Evolutionary conservation across 306 rosid species (phyloP).

Genomic region (Cucurbita moschata): DNA sequence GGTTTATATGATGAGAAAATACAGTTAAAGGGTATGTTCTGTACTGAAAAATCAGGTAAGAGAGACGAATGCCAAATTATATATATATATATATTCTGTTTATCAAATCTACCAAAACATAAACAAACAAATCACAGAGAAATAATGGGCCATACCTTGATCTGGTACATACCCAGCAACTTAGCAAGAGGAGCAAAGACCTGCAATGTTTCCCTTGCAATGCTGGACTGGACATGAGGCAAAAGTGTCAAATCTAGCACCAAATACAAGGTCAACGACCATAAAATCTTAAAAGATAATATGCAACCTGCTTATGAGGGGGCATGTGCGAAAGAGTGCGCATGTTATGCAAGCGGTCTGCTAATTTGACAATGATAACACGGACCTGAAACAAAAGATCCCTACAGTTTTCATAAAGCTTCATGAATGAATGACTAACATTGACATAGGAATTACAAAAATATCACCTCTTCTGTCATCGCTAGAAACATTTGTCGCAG

Average conservation of each 20-base stretch:
- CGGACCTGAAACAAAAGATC: constrained; percentile 59
- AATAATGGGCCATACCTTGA: constrained; percentile 50
- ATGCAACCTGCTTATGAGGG: constrained; percentile 83
- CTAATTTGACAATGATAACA: constrained; percentile 90
- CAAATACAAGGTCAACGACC: constrained; percentile 4
- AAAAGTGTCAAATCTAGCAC: constrained; percentile 11
- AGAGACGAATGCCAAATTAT: neutral
- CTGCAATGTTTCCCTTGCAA: constrained; percentile 89
- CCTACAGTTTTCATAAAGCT: constrained; percentile 16
- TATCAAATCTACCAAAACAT: neutral
- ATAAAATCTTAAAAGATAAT: constrained; percentile 14
- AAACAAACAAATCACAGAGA: neutral
- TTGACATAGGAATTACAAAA: constrained; percentile 7
- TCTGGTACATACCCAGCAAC: constrained; percentile 98
- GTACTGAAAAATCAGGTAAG: neutral
- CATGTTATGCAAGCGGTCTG: constrained; percentile 94
- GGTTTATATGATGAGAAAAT: neutral
- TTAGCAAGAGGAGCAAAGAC: constrained; percentile 98
- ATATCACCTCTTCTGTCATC: constrained; percentile 91
- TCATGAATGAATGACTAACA: constrained; percentile 4
- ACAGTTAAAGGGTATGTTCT: neutral
- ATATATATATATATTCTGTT: too few relatives aligned
- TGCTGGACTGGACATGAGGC: constrained; percentile 57
- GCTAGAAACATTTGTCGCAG: constrained; percentile 96
- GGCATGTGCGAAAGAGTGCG: constrained; percentile 98